Evolutionary conservation across 2,329 filamentous ascomycete species (phyloP), one percentile per base, ranked within the genome.

Genomic region (Neonectria neomacrospora): DNA sequence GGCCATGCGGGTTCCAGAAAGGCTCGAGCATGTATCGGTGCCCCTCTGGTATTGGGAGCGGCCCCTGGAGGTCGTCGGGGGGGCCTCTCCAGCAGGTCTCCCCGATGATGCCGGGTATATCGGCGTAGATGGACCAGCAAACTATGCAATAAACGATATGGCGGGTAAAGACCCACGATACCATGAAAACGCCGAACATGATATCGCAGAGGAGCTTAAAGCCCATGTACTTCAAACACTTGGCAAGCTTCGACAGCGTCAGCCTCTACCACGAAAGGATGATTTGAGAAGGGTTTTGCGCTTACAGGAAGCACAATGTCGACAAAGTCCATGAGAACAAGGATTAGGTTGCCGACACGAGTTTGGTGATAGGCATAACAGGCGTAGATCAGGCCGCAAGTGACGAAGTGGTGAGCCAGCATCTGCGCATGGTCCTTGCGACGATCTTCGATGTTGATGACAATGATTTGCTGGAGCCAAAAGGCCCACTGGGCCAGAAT

Each of bases 391-490:
- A 98, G 87, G 2, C 84, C 82, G 73, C 90, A 92, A 20, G 95
- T 98, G 76, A 97, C 90, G 75, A 97, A 87, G 80, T 98, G 95
- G 78, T 98, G 95, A 14, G 88, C 90, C 69, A 97, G 88, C 95
- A 97, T 97, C 79, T 97, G 94, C 81, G 89, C 91, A 79, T 97
- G 91, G 74, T 98, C 95, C 80, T 97, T 98, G 74, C 95, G 88
- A 69, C 91, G 88, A 80, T 96, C 92, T 80, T 98, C 95, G 63
- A 98, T 93, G 79, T 97, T 91, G 77, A 98, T 92, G 59, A 97
- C 93, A 20, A 97, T 83, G 67, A 97, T 91, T 80, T 97, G 94
- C 80, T 97, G 94, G 48, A 97, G 79, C 91, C 93, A 97, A 78
- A 97, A 97, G 20, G 91, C 89, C 79, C 94, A 91, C 78, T 98